A percentile compares a stretch with the other conserved stretches of the same genome.
These are phyloP conservation scores for Smallanthus sonchifolius DNA, from an alignment of 129 eudicot genomes.

Conservation along the genomic window DNA sequence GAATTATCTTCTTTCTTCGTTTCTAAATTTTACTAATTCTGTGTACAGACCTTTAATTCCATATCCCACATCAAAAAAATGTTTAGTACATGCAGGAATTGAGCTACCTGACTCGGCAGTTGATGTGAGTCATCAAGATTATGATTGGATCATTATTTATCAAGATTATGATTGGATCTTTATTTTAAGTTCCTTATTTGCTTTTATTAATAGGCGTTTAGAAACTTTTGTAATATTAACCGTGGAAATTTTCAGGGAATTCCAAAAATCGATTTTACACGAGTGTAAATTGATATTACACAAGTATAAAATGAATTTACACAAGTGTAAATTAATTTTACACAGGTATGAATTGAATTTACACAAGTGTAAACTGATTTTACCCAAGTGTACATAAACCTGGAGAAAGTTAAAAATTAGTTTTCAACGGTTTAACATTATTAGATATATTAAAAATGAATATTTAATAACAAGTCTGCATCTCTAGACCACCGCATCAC, in stretches of 20 bases:
- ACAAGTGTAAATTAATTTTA: too few relatives aligned
- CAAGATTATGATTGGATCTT: conserved; percentile 1
- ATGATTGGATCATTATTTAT: too few relatives aligned
- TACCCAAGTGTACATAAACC: too few relatives aligned
- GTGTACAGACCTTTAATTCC: conserved; percentile 68
- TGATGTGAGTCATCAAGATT: conserved; percentile 95
- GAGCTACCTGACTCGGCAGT: conserved; percentile 92
- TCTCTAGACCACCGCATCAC: too few relatives aligned
- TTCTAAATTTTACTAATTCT: background rate
- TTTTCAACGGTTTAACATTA: too few relatives aligned
- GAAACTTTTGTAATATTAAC: background rate
- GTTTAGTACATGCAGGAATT: conserved; percentile 61
- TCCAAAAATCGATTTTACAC: conserved; percentile 85
- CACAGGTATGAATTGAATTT: too few relatives aligned
- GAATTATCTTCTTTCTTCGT: background rate
- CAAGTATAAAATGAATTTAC: too few relatives aligned
- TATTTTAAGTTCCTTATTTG: background rate
- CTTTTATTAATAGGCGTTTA: background rate
- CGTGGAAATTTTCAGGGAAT: conserved; percentile 52
- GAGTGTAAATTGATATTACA: too few relatives aligned
- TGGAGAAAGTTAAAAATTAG: too few relatives aligned
- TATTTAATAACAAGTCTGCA: too few relatives aligned
- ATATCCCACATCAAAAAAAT: conserved; percentile 74
- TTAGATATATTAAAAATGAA: too few relatives aligned
- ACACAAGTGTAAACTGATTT: too few relatives aligned